These are phyloP conservation scores for Corylus avellana DNA, from an alignment of 306 rosid genomes.

Conservation along the genomic window DNA sequence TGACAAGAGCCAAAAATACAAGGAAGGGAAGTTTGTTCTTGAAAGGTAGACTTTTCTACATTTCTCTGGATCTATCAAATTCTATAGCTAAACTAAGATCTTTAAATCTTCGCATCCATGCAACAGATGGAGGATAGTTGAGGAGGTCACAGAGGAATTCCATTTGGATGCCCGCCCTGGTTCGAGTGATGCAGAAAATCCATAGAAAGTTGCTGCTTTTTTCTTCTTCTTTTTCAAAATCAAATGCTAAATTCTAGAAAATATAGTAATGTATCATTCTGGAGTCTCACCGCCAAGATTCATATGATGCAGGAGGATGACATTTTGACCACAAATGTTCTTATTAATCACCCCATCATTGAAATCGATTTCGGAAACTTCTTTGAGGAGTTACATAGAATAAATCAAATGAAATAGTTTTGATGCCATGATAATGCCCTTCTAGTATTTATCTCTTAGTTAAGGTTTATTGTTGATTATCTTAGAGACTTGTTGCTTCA, in stretches of 20 bases:
- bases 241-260: constrained; percentile 32
- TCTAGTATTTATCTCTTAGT: background rate
- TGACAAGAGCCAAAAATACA: constrained; percentile 66
- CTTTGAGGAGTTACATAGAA: background rate
- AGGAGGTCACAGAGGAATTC: constrained; percentile 57
- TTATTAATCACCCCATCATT: background rate
- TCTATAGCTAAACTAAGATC: constrained; percentile 5
- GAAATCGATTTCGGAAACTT: background rate
- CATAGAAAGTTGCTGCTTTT: constrained; percentile 42
- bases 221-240: background rate
- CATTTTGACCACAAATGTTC: background rate
- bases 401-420: background rate
- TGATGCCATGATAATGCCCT: background rate
- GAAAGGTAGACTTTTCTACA: constrained; percentile 51
- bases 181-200: constrained; percentile 68
- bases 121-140: constrained; percentile 64
- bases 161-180: constrained; percentile 53
- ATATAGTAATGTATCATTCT: too few species aligned
- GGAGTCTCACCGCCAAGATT: background rate
- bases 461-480: background rate
- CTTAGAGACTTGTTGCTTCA: background rate
- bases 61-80: background rate
- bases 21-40: constrained; percentile 87
- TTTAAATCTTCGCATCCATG: constrained; percentile 11
- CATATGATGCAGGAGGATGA: background rate